Conservation (phyloP, 2,329 filamentous ascomycete species). For the Penicillium hordei region DNA sequence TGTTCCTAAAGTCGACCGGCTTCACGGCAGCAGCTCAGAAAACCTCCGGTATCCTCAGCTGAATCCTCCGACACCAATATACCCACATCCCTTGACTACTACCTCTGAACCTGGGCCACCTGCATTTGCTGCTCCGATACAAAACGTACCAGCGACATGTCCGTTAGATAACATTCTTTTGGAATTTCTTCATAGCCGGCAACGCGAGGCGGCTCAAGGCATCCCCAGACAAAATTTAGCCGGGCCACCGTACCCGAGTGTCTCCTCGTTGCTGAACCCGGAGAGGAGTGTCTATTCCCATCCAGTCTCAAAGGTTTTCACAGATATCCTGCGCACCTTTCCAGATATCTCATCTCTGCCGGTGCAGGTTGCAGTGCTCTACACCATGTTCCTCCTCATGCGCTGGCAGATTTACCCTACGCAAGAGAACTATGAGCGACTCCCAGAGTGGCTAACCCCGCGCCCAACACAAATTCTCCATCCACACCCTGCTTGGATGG, state of each 20-base stretch:
- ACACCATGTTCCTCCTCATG: constrained; percentile 84
- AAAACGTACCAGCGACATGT: constrained; percentile 68
- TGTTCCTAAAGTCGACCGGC: constrained; percentile 53
- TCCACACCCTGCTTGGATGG: constrained; percentile 77
- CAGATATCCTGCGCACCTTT: constrained; percentile 81
- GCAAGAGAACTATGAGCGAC: constrained; percentile 71
- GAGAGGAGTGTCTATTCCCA: constrained; percentile 63
- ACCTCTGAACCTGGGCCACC: constrained; percentile 29
- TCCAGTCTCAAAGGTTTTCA: constrained; percentile 79
- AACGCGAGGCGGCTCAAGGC: constrained; percentile 65
- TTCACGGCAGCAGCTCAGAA: constrained; percentile 33
- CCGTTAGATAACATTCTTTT: constrained; percentile 76
- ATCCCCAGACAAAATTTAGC: constrained; percentile 64
- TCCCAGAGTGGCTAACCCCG: constrained; percentile 73
- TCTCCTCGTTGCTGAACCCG: constrained; percentile 75
- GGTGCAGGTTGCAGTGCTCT: constrained; percentile 78
- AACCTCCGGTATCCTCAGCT: constrained; percentile 24
- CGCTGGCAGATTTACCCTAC: constrained; percentile 81
- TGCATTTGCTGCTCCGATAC: constrained; percentile 48
- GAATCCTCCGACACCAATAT: constrained; percentile 23
- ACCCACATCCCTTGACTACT: constrained; percentile 26
- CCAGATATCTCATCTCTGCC: constrained; percentile 75
- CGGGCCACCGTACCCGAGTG: constrained; percentile 76
- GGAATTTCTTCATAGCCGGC: constrained; percentile 71
- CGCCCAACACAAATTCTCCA: constrained; percentile 63